Conservation (phyloP, 306 rosid species). For the Acacia melanoxylon region DNA sequence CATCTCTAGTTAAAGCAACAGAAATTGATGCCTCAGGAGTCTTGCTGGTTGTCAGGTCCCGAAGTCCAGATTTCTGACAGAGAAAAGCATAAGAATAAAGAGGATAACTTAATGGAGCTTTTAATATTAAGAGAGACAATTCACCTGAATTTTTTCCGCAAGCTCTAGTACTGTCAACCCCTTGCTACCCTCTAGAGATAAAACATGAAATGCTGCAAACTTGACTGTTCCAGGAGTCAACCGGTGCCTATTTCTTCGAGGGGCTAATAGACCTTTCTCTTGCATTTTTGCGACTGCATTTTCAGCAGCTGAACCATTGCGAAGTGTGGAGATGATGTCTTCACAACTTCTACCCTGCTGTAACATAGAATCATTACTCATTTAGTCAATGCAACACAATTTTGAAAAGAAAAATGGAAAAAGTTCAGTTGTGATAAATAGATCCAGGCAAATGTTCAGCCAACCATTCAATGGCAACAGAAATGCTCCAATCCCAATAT, state of each 20-base stretch:
- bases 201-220: constrained; percentile 98
- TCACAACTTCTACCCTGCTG: constrained; percentile 72
- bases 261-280: constrained; percentile 90
- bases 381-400: constrained; percentile 15
- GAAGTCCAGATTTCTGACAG: constrained; percentile 91
- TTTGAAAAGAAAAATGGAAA: neutral
- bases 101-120: constrained; percentile 6
- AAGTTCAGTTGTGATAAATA: neutral
- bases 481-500: constrained; percentile 8
- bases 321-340: constrained; percentile 86
- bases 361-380: constrained; percentile 24
- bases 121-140: neutral
- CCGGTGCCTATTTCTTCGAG: constrained; percentile 92
- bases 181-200: constrained; percentile 90
- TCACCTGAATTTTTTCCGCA: constrained; percentile 98
- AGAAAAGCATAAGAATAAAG: constrained; percentile 24
- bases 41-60: constrained; percentile 97
- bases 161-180: constrained; percentile 92
- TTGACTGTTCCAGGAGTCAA: constrained; percentile 99
- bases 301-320: constrained; percentile 96
- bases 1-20: constrained; percentile 98
- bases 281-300: constrained; percentile 93
- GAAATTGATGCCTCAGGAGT: constrained; percentile 99
- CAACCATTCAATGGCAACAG: constrained; percentile 23
- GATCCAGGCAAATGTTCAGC: constrained; percentile 8